Evolutionary conservation across 257 asterid genomes (phyloP).

Genomic region (Plantago major): DNA sequence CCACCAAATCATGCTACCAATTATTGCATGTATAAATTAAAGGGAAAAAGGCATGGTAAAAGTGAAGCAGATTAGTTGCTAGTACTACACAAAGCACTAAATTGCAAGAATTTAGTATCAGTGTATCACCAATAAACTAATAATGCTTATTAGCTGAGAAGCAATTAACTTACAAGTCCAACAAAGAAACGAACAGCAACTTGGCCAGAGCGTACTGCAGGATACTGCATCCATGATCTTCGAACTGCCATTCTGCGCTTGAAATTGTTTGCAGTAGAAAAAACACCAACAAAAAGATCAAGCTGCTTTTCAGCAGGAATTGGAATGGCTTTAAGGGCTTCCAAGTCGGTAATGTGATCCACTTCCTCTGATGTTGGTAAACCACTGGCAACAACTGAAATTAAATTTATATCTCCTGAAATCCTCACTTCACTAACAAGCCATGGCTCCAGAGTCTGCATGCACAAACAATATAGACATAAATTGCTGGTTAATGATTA

Average conservation of each 20-base stretch:
- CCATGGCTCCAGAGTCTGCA: conserved; percentile 97
- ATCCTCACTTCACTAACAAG: conserved; percentile 82
- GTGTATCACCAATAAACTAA: neutral
- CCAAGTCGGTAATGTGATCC: conserved; percentile 73
- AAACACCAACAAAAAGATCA: conserved; percentile 77
- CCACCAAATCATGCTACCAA: too few species aligned
- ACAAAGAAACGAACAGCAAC: conserved; percentile 97
- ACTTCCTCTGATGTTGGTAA: conserved; percentile 91
- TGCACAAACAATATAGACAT: conserved; percentile 13
- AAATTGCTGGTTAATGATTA: neutral
- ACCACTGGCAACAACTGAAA: conserved; percentile 88
- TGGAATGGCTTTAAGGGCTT: conserved; percentile 65
- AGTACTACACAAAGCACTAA: neutral
- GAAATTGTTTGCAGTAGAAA: conserved; percentile 96
- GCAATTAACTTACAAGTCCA: conserved; percentile 68
- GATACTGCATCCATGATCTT: conserved; percentile 98
- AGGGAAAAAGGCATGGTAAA: neutral
- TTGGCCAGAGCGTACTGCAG: conserved; percentile 70
- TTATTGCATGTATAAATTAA: too few species aligned
- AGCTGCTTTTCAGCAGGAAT: conserved; percentile 47
- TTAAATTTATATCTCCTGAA: conserved; percentile 72
- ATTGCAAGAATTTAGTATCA: neutral
- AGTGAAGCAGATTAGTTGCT: neutral
- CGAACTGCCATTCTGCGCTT: conserved; percentile 98
- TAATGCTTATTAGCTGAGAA: neutral